These are phyloP conservation scores for Postia placenta DNA, from an alignment of 768 basidiomycete genomes.

Conservation along the genomic window DNA sequence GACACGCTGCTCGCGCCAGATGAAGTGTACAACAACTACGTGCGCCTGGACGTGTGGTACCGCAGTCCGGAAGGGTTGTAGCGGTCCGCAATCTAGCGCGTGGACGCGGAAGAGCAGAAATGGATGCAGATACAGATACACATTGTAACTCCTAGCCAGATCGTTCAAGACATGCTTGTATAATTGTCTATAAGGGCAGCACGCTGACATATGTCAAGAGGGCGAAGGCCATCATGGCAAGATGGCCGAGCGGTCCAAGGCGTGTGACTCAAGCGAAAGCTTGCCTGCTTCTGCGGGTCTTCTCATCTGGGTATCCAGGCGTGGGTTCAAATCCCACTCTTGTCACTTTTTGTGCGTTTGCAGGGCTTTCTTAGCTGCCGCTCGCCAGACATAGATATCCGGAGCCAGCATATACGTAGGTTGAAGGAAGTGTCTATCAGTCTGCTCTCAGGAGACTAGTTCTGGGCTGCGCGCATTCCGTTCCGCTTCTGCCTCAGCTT, in stretches of 20 bases:
- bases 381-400: too few species aligned
- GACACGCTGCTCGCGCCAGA: constrained; percentile 65
- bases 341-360: constrained; percentile 14
- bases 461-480: too few species aligned
- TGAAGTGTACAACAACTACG: constrained; percentile 71
- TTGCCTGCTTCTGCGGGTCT: constrained; percentile 19
- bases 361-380: background rate
- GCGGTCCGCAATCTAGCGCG: too few species aligned
- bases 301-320: constrained; percentile 26
- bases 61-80: constrained; percentile 7
- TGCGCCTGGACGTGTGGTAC: constrained; percentile 46
- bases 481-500: too few species aligned
- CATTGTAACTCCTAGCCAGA: too few species aligned
- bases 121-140: too few species aligned
- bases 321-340: constrained; percentile 24
- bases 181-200: background rate
- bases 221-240: constrained; percentile 28
- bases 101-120: too few species aligned
- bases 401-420: too few species aligned
- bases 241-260: constrained; percentile 61
- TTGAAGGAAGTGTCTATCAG: too few species aligned
- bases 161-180: too few species aligned
- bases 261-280: constrained; percentile 52
- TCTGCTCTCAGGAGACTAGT: too few species aligned
- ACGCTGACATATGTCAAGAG: too few species aligned